phyloP scores from a whole-genome alignment of 208 protist genomes.

The Acanthamoeba castellanii region DNA sequence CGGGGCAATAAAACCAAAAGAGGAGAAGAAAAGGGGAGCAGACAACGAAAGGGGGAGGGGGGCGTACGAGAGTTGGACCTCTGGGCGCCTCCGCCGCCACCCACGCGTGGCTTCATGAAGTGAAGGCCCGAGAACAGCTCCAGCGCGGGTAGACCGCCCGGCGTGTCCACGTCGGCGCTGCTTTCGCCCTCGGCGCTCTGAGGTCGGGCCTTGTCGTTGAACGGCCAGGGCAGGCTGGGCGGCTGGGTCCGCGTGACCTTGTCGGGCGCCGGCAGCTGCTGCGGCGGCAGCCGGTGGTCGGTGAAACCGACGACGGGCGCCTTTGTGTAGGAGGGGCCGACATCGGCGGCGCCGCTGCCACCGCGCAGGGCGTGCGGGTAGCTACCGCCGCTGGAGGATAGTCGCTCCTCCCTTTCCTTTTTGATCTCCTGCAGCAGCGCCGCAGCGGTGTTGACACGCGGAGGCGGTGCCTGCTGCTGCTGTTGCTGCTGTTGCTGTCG shows the following conservation, averaged over 20 bases:
- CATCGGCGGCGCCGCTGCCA: background rate
- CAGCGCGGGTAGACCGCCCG: background rate
- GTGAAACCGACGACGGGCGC: background rate
- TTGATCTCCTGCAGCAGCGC: background rate
- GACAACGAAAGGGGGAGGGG: background rate
- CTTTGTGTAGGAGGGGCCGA: background rate
- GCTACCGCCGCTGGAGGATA: background rate
- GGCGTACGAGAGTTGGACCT: background rate
- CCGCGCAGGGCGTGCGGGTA: no score
- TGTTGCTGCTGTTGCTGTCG: background rate
- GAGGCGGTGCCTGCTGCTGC: background rate
- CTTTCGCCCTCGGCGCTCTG: background rate
- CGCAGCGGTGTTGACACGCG: slow-evolving; percentile 8
- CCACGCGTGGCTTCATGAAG: slow-evolving; percentile 8
- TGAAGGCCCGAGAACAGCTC: slow-evolving; percentile 64
- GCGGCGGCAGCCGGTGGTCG: background rate
- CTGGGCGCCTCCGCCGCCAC: background rate
- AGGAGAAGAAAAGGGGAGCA: background rate
- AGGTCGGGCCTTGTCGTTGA: background rate
- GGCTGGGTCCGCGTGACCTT: background rate
- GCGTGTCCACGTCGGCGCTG: background rate
- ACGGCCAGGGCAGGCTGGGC: background rate
- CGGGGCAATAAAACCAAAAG: background rate
- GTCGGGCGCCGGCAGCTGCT: no score
- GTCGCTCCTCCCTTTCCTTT: background rate